Percentiles rank a stretch among this genome's conserved stretches.
Conservation (phyloP, 1,284 basidiomycete genomes). For the Ustilago cynodontis region DNA sequence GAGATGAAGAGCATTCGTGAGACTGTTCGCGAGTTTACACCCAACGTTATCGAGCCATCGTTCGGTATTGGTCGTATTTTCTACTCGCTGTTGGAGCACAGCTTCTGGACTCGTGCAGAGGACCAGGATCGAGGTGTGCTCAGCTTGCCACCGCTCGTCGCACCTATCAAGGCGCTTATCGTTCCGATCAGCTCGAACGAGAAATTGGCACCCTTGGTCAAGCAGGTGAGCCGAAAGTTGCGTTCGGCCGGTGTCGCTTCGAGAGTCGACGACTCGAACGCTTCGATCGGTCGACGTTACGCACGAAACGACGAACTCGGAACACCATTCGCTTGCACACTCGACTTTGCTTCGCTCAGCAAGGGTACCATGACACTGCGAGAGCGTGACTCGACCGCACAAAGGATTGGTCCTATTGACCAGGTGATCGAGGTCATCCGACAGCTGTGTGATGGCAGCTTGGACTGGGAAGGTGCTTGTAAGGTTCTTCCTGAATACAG, state of each 20-base stretch:
- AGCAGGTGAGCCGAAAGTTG: slow-evolving; percentile 87
- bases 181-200: slow-evolving; percentile 92
- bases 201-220: slow-evolving; percentile 85
- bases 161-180: slow-evolving; percentile 95
- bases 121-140: slow-evolving; percentile 76
- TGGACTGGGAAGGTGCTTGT: slow-evolving; percentile 83
- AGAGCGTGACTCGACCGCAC: slow-evolving; percentile 93
- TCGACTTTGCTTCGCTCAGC: slow-evolving; percentile 93
- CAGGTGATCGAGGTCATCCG: slow-evolving; percentile 84
- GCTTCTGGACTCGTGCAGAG: slow-evolving; percentile 93
- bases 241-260: slow-evolving; percentile 89
- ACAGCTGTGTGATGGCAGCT: slow-evolving; percentile 67
- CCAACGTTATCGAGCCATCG: slow-evolving; percentile 98
- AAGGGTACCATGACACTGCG: slow-evolving; percentile 69
- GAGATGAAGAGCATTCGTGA: slow-evolving; percentile 90
- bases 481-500: slow-evolving; percentile 82
- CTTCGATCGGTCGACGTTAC: slow-evolving; percentile 95
- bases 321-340: slow-evolving; percentile 93
- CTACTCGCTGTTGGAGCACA: slow-evolving; percentile 93
- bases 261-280: slow-evolving; percentile 93
- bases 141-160: slow-evolving; percentile 88
- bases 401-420: slow-evolving; percentile 92
- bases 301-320: slow-evolving; percentile 98
- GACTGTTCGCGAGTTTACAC: slow-evolving; percentile 91
- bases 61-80: slow-evolving; percentile 97